phyloP scores from a whole-genome alignment of 2,329 filamentous ascomycete genomes.

The Didymosphaeria variabile region DNA sequence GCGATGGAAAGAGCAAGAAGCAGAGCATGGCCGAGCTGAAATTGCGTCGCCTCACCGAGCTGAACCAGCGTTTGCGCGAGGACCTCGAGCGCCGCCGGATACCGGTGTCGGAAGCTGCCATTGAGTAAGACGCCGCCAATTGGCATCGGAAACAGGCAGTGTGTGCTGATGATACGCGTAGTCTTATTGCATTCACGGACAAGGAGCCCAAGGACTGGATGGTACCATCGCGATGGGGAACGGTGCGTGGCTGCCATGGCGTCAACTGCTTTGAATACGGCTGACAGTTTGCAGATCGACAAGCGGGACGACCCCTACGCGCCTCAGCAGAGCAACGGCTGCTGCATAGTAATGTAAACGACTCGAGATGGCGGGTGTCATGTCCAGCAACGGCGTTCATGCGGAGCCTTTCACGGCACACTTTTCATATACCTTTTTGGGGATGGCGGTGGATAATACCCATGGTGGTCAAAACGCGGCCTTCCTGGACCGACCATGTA shows the following conservation, averaged over 20 bases:
- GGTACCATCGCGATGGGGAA: conserved; percentile 96
- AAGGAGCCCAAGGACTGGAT: conserved; percentile 96
- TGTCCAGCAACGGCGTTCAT: conserved; percentile 51
- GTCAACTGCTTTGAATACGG: conserved; percentile 2
- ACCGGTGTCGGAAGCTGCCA: conserved; percentile 89
- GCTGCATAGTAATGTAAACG: conserved; percentile 90
- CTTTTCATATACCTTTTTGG: conserved; percentile 44
- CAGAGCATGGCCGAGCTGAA: conserved; percentile 99
- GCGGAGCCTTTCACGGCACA: conserved; percentile 49
- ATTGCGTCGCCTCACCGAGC: conserved; percentile 91
- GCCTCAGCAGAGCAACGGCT: conserved; percentile 89
- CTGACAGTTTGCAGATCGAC: conserved; percentile 70
- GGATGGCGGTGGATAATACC: conserved; percentile 49
- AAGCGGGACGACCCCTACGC: conserved; percentile 98
- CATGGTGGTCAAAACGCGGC: conserved; percentile 42
- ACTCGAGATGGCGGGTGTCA: conserved; percentile 41
- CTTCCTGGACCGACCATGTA: conserved; percentile 45
- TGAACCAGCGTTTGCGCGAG: conserved; percentile 95
- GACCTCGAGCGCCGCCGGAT: conserved; percentile 95
- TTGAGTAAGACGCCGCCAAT: conserved; percentile 53
- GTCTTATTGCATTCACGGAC: conserved; percentile 97
- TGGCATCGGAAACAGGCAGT: neutral
- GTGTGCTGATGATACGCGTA: conserved; percentile 54
- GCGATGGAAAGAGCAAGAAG: conserved; percentile 86
- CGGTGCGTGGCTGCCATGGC: conserved; percentile 57